phyloP scores from a whole-genome alignment of 179 eudicot species.

The Vitellaria paradoxa region DNA sequence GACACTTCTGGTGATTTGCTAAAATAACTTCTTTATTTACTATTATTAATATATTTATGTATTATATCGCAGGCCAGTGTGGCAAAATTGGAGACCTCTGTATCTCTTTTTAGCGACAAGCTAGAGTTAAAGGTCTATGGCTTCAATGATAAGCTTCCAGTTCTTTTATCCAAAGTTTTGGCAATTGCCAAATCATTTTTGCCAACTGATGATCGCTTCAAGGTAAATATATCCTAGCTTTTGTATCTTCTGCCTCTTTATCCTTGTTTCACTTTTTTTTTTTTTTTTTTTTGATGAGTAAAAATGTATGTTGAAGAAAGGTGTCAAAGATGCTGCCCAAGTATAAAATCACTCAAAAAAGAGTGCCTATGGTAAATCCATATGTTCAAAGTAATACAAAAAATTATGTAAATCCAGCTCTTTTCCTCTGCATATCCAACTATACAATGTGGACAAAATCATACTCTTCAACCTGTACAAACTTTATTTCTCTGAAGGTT shows the following conservation, averaged over 20 bases:
- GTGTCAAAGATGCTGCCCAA: too few relatives aligned
- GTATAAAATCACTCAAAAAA: too few relatives aligned
- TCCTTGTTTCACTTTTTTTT: neutral
- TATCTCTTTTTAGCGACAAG: constrained; percentile 75
- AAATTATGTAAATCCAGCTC: too few relatives aligned
- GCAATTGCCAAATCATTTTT: constrained; percentile 56
- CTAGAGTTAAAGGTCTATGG: constrained; percentile 93
- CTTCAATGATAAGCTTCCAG: constrained; percentile 88
- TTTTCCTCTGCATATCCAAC: too few relatives aligned
- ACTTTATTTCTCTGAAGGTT: too few relatives aligned
- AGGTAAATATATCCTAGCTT: constrained; percentile 40
- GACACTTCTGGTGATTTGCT: neutral
- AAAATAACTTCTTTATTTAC: neutral
- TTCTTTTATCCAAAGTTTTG: constrained; percentile 72
- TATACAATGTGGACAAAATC: too few relatives aligned
- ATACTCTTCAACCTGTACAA: too few relatives aligned
- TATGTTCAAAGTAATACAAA: too few relatives aligned
- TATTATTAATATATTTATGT: neutral
- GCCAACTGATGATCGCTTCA: constrained; percentile 84
- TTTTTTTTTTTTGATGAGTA: neutral
- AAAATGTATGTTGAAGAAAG: too few relatives aligned
- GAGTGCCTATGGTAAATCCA: too few relatives aligned
- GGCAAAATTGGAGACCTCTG: constrained; percentile 92
- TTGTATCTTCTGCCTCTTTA: neutral
- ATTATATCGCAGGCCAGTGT: constrained; percentile 71